These are phyloP conservation scores for Neonectria coccinea DNA, from an alignment of 2,329 filamentous ascomycete genomes.

Conservation along the genomic window DNA sequence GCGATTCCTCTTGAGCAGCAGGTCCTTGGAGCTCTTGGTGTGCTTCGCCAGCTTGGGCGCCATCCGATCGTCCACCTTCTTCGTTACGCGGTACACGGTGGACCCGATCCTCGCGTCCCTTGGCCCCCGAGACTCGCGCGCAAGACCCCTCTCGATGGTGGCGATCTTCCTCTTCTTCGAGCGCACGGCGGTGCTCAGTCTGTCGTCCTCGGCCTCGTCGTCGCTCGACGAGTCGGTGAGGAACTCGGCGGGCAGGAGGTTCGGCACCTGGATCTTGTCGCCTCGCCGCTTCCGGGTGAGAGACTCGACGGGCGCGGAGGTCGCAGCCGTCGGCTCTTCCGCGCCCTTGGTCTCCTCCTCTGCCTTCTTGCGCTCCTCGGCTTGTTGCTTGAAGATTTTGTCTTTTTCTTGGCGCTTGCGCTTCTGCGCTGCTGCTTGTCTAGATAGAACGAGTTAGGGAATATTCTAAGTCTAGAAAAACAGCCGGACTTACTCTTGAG, in stretches of 20 bases:
- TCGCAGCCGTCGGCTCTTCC: conserved; percentile 30
- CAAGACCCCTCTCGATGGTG: conserved; percentile 53
- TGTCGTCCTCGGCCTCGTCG: conserved; percentile 49
- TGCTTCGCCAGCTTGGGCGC: conserved; percentile 62
- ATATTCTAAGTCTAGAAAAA: conserved; percentile 8
- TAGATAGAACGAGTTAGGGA: conserved; percentile 42
- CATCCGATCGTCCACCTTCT: conserved; percentile 58
- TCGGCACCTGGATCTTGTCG: conserved; percentile 55
- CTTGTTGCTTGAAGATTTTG: conserved; percentile 66
- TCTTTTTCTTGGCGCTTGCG: conserved; percentile 68
- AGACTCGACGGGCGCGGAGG: conserved; percentile 21
- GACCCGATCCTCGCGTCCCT: conserved; percentile 63
- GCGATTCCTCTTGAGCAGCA: conserved; percentile 60
- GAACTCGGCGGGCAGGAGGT: conserved; percentile 65
- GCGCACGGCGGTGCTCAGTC: conserved; percentile 37
- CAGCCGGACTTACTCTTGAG: conserved; percentile 59
- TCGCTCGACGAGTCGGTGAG: conserved; percentile 65
- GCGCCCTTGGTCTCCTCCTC: conserved; percentile 42
- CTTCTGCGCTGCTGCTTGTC: conserved; percentile 64
- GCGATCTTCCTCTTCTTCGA: conserved; percentile 60
- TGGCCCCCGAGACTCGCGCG: conserved; percentile 54
- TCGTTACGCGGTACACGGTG: conserved; percentile 65
- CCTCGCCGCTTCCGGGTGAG: conserved; percentile 41
- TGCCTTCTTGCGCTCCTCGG: conserved; percentile 59
- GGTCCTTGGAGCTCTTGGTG: conserved; percentile 56